Evolutionary conservation across 2,329 filamentous ascomycete genomes (phyloP).

Genomic region (Lasiodiplodia citricola): DNA sequence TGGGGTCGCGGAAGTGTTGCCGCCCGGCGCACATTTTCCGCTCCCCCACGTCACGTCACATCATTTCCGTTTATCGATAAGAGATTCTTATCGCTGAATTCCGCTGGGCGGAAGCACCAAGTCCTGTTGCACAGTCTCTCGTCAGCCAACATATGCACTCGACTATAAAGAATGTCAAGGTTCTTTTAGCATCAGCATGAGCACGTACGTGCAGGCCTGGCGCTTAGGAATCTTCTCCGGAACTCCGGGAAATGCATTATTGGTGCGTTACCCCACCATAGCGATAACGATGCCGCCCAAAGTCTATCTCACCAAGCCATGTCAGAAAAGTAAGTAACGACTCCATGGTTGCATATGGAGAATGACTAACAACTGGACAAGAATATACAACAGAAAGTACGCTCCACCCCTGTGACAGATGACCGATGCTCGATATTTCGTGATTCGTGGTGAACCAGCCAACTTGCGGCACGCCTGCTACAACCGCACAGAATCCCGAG

Average conservation of each 20-base stretch:
- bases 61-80: neutral
- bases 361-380: neutral
- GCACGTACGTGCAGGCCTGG: too few relatives aligned
- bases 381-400: neutral
- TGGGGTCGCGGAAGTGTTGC: neutral
- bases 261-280: neutral
- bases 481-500: neutral
- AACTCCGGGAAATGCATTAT: too few relatives aligned
- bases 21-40: constrained; percentile 8
- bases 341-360: neutral
- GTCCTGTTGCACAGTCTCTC: neutral
- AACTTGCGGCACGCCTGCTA: neutral
- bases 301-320: neutral
- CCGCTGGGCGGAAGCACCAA: neutral
- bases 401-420: neutral
- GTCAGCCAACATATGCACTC: neutral
- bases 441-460: neutral
- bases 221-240: too few relatives aligned
- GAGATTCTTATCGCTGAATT: neutral
- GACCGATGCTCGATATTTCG: neutral
- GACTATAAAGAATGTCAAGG: neutral
- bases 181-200: neutral
- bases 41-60: neutral
- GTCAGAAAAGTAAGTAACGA: neutral
- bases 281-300: neutral